These are phyloP conservation scores for Colletotrichum liaoningense DNA, from an alignment of 2,329 filamentous ascomycete species.

Conservation along the genomic window DNA sequence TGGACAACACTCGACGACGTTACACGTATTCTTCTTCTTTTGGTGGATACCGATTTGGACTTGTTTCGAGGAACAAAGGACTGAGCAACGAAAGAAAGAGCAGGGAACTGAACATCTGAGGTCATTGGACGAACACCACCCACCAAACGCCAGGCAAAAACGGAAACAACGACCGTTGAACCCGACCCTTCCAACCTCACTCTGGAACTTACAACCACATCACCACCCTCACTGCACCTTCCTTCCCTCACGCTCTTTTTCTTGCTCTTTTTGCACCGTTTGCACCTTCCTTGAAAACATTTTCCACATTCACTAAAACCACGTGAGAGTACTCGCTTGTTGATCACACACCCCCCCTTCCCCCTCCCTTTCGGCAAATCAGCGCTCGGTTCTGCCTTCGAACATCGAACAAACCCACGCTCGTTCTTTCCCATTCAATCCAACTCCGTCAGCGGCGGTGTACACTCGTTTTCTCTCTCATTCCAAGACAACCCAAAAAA, in stretches of 20 bases:
- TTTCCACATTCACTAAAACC: slow-evolving; percentile 8
- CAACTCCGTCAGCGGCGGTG: slow-evolving; percentile 29
- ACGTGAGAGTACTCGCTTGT: slow-evolving; percentile 19
- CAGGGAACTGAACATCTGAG: not conserved
- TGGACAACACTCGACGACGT: slow-evolving; percentile 11
- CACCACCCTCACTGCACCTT: slow-evolving; percentile 12
- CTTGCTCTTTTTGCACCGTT: slow-evolving; percentile 6
- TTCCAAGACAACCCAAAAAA: slow-evolving; percentile 9
- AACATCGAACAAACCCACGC: slow-evolving; percentile 16
- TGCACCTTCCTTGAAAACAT: slow-evolving; percentile 3
- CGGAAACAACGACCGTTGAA: slow-evolving; percentile 29
- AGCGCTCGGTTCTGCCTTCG: not conserved
- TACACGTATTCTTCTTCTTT: not conserved
- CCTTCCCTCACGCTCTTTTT: slow-evolving; percentile 9
- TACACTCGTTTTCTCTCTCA: slow-evolving; percentile 23
- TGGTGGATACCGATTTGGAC: not conserved
- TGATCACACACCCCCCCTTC: slow-evolving; percentile 1
- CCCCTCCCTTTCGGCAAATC: not conserved
- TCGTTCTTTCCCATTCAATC: slow-evolving; percentile 24
- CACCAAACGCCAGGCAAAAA: not conserved
- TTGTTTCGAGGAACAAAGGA: slow-evolving; percentile 2
- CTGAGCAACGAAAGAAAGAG: not conserved
- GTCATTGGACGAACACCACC: slow-evolving; percentile 3
- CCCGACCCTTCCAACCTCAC: slow-evolving; percentile 28
- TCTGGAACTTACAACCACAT: slow-evolving; percentile 20